These are phyloP conservation scores for Cylindrodendrum hubeiense DNA, from an alignment of 2,329 filamentous ascomycete species.

Conservation along the genomic window DNA sequence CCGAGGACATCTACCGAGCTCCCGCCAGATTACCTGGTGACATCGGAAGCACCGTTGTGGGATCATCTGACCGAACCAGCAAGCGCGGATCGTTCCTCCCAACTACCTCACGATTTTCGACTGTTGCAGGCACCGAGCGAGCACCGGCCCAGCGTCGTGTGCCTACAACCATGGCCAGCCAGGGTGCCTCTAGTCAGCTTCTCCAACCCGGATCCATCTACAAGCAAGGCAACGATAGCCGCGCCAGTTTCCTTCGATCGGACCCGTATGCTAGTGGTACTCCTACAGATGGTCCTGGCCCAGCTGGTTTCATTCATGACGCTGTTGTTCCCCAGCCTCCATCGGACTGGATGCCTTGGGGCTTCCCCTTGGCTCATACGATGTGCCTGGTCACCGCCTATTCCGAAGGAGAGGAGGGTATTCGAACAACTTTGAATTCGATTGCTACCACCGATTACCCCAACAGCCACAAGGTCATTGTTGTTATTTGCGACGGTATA, in stretches of 20 bases:
- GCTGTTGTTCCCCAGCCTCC: conserved; percentile 96
- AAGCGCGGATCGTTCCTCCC: conserved; percentile 92
- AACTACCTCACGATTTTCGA: conserved; percentile 94
- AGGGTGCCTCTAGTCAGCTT: conserved; percentile 80
- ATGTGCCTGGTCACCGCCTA: conserved; percentile 97
- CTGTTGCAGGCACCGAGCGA: conserved; percentile 84
- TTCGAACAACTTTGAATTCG: conserved; percentile 94
- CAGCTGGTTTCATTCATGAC: conserved; percentile 96
- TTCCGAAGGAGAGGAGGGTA: conserved; percentile 92
- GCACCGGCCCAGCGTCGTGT: conserved; percentile 59
- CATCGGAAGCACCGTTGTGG: conserved; percentile 72
- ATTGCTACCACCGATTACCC: conserved; percentile 98
- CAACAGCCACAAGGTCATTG: conserved; percentile 97
- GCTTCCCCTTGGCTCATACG: conserved; percentile 91
- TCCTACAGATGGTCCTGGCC: conserved; percentile 78
- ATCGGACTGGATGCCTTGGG: conserved; percentile 96
- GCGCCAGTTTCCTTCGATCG: conserved; percentile 73
- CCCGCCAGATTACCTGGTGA: conserved; percentile 85
- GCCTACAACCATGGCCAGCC: conserved; percentile 96
- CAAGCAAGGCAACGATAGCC: conserved; percentile 72
- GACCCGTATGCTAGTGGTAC: conserved; percentile 68
- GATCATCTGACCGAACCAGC: conserved; percentile 74
- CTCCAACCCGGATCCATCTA: conserved; percentile 81
- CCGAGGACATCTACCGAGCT: conserved; percentile 95
- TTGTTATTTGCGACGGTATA: conserved; percentile 96